Evolutionary conservation across 2,329 filamentous ascomycete species (phyloP), one percentile per base, ranked within the genome.

Genomic region (Trichoderma gracile): DNA sequence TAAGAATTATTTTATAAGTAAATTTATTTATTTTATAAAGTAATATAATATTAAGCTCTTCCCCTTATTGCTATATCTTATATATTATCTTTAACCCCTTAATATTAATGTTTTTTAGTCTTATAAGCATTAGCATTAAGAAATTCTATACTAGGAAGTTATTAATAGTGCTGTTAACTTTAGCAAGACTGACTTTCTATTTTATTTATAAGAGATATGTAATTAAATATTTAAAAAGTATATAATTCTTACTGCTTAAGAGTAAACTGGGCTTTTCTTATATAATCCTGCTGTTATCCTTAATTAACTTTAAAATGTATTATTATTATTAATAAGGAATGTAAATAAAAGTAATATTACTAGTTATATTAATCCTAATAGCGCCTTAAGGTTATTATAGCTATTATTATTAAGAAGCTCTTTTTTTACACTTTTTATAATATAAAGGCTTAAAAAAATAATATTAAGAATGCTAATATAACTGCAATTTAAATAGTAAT

Each of bases 21-120:
- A 61, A 43, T 38, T 61, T 23, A 21, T 40, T 21, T 19, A 40
- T 19, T 61, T 50, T 52, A 50, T 23, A 21, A 9, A 1, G 1
- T n/a, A 61, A 5, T 52, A 50, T 61, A 50, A 50, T 50, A 61
- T 61, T 61, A 61, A 61, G 25, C 46, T 61, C n/a, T 61, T 61
- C 25, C 45, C 19, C 8, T 27, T 61, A 8, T 7, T 8, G 5
- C 8, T 30, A 30, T 30, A 30, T 30, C 7, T 30, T 30, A 30
- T 9, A 8, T 52, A 50, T 40, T 40, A 47, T 23, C 46, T 61
- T 50, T 40, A 61, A 49, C 45, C 19, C 3, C 30, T 61, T 40
- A 52, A 61, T 61, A 61, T 61, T 61, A 17, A 19, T 52, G 40
- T 46, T 21, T 61, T 61, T 38, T 40, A 52, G 25, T 50, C 12